Evolutionary conservation across 1,284 basidiomycete species (phyloP), one percentile per base, ranked within the genome.

Genomic region (Mrakiaceae sp.): DNA sequence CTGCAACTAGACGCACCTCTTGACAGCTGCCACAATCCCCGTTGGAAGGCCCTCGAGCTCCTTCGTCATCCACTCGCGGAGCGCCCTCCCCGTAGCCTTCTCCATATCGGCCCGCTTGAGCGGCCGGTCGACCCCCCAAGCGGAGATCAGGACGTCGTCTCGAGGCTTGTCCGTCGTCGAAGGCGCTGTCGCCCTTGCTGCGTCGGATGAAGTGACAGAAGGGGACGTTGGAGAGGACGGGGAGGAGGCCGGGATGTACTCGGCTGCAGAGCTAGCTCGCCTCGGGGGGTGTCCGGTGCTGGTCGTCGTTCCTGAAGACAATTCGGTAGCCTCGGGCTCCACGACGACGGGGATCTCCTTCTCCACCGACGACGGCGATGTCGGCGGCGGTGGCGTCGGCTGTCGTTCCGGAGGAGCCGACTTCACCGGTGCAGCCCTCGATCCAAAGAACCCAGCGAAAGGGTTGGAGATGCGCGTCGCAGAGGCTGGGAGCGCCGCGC

Each of bases 1-100:
- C 27, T 27, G 27, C 27, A 27, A 27, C 27, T 72, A 67, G 2
- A 75, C 74, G 1, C 75, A 71, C 66, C 72, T 72, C 58, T 71
- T 64, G 3, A 88, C 82, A 12, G 83, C 81, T 14, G 88, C 85
- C 14, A 83, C 73, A 2, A 87, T 79, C 82, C 86, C 88, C 2
- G 78, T 73, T 0, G 87, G 86, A 81, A 72, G 43, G 16, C 74
- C 74, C 0, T 75, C 62, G 81, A 79, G 69, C 0, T 78, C 77
- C 3, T 80, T 78, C 62, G 83, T 82, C 46, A 90, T 74, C 69
- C 86, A 83, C 0, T 74, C 75, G 60, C 82, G 81, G 16, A 90
- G 72, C 0, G 82, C 80, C 64, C 81, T 82, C 63, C 82, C 80
- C 49, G 90, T 77, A 0, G 79, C 76, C 64, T 82, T 84, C 46